These are phyloP conservation scores for Apiospora marii DNA, from an alignment of 2,329 filamentous ascomycete species.

Conservation along the genomic window DNA sequence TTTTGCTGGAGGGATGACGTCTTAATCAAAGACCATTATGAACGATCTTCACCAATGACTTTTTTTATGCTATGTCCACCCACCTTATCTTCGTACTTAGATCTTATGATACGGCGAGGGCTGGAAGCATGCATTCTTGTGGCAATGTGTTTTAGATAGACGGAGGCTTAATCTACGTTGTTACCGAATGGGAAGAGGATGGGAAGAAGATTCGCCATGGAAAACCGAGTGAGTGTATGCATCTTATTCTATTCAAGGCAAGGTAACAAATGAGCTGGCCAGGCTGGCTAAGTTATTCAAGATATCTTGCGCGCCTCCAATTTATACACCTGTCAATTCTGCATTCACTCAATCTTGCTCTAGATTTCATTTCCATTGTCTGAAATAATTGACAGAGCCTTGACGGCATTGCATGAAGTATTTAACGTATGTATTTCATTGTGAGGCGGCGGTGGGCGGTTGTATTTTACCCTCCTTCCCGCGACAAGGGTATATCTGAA, in stretches of 20 bases:
- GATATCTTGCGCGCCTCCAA: neutral
- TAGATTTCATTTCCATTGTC: neutral
- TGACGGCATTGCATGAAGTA: neutral
- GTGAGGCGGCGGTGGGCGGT: neutral
- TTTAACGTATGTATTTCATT: neutral
- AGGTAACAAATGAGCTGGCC: too few species aligned
- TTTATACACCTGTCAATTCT: neutral
- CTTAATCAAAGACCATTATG: neutral
- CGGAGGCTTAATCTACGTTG: too few species aligned
- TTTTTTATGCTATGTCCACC: neutral
- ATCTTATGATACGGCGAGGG: neutral
- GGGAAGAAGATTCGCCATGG: too few species aligned
- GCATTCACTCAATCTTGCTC: neutral
- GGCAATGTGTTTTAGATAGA: neutral
- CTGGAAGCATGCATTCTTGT: too few species aligned
- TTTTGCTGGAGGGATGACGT: conserved; percentile 8
- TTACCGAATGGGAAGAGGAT: too few species aligned
- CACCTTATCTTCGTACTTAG: neutral
- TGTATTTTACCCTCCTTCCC: neutral
- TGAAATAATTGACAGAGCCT: neutral
- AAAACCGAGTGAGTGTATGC: too few species aligned
- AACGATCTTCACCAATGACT: neutral
- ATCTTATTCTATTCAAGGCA: too few species aligned
- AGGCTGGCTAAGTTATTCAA: neutral
- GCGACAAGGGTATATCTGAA: conserved; percentile 2